Conservation (phyloP, 2,329 filamentous ascomycete species). For the Nannizzia gypsea region DNA sequence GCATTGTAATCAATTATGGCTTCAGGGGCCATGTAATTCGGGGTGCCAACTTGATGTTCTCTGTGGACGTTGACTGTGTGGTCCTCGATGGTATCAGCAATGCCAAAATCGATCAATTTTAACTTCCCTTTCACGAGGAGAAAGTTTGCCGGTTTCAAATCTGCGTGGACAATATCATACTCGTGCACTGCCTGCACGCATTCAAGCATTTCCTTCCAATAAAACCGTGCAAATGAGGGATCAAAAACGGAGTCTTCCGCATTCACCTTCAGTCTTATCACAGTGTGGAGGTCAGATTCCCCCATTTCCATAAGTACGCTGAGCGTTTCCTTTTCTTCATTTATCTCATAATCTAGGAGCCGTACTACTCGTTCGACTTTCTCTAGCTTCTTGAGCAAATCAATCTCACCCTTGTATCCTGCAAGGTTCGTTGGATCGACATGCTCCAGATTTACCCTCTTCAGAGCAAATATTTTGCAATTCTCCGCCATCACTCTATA, state of each 20-base stretch:
- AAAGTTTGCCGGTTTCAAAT: conserved; percentile 95
- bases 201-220: conserved; percentile 99
- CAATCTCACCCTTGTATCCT: conserved; percentile 92
- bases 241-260: conserved; percentile 67
- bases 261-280: conserved; percentile 63
- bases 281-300: conserved; percentile 80
- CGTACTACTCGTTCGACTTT: conserved; percentile 84
- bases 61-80: conserved; percentile 96
- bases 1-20: conserved; percentile 80
- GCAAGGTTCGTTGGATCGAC: conserved; percentile 72
- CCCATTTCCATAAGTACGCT: conserved; percentile 95
- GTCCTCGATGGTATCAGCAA: conserved; percentile 94
- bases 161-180: conserved; percentile 87
- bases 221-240: conserved; percentile 83
- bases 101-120: conserved; percentile 97
- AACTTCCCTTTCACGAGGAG: conserved; percentile 79
- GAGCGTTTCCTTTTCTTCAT: conserved; percentile 78
- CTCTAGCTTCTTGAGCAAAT: conserved; percentile 68
- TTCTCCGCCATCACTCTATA: conserved; percentile 97
- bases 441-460: conserved; percentile 81
- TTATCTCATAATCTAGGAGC: conserved; percentile 85
- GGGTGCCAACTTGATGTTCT: conserved; percentile 87
- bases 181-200: conserved; percentile 83
- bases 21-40: conserved; percentile 98
- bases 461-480: conserved; percentile 86